phyloP scores from a whole-genome alignment of 768 basidiomycete genomes.

The Mycena polygramma region DNA sequence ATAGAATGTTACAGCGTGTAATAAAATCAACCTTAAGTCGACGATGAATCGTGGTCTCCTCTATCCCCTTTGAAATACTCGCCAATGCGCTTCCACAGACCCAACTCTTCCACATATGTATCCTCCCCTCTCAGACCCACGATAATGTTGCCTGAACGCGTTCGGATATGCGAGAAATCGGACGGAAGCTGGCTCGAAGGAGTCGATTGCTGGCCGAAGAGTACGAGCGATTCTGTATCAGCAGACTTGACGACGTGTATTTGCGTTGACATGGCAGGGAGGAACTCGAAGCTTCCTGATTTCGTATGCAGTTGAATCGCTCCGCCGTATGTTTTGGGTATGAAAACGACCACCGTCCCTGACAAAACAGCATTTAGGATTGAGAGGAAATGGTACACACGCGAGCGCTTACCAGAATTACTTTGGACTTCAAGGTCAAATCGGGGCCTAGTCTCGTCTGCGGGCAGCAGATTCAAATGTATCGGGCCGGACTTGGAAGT shows the following conservation, averaged over 20 bases:
- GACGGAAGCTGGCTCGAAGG: constrained; percentile 37
- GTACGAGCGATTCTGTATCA: constrained; percentile 53
- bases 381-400: not conserved
- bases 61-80: constrained; percentile 35
- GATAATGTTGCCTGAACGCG: constrained; percentile 54
- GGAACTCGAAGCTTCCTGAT: constrained; percentile 42
- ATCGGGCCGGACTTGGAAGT: constrained; percentile 54
- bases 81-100: constrained; percentile 58
- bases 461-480: constrained; percentile 55
- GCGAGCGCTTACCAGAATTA: constrained; percentile 45
- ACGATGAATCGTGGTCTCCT: constrained; percentile 4
- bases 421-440: constrained; percentile 51
- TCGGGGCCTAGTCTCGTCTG: constrained; percentile 48
- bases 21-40: too few relatives aligned
- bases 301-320: constrained; percentile 46
- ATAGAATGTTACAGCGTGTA: too few relatives aligned
- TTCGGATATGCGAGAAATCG: constrained; percentile 56
- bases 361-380: constrained; percentile 12
- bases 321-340: constrained; percentile 48
- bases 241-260: constrained; percentile 45
- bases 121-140: constrained; percentile 61
- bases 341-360: constrained; percentile 53
- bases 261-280: constrained; percentile 46
- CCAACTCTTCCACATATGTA: constrained; percentile 45
- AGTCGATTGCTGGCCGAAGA: constrained; percentile 48